Base-by-base conservation (phyloP, 441 rosid species). In the Gossypium laxum region DNA sequence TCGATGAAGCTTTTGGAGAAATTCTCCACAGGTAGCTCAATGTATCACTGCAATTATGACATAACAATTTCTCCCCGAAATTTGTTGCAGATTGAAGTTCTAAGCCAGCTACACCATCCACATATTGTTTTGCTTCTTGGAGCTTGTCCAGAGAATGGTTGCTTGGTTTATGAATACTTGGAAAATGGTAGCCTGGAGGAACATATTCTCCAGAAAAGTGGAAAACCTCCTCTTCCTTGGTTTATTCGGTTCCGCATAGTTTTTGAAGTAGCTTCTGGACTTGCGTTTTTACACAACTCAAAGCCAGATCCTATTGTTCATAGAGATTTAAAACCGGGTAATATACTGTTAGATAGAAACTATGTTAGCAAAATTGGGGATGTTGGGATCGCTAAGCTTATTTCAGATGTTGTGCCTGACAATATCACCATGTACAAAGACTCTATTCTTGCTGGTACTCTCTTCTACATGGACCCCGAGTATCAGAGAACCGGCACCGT, bases 111-210 rank as follows among this genome's bases (percentile, higher is more conserved):
- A 45, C 89, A 79, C 69, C 97, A 91, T 62, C 94, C 97, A 26
- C 84, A 91, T 64, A 76, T 93, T 75, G 89, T 93, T 77, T 79
- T 89, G 83, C 86, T 93, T 26, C 89, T 91, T 4, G 97, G 98
- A 76, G 97, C 96, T 74, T 91, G 98, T 83, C 92, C 97, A 10
- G 98, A 89, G 69, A 86, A 67, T 67, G 86, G 93, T 69, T 87
- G 94, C 78, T 85, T 93, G 75, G 89, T 88, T 51, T 93, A 93
- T 71, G 98, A 93, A 75, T 93, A 88, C 81, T 67, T 91, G 79
- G 98, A 89, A 79, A 88, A 89, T 73, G 97, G 98, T 77, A 91
- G 89, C 82, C 79, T 93, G 71, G 92, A 93, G 56, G 97, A 89
- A 12, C 77, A 76, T 45, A 81, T 93, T 70, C 82, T 75, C 66